Conservation (phyloP, 108 stramenopile genomes). For the Skeletonema tropicum region DNA sequence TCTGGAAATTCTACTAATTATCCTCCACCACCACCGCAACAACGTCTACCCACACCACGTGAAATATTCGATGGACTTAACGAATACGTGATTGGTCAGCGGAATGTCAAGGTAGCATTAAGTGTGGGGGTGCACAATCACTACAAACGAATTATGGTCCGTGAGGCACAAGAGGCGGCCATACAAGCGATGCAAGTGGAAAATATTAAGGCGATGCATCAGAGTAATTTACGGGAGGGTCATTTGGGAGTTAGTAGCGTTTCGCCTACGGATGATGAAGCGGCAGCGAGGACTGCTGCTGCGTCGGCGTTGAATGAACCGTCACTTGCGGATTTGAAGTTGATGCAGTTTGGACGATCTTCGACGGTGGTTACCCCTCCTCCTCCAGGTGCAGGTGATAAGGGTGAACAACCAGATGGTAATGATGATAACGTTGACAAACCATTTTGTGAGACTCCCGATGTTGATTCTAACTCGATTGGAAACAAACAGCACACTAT, state of each 20-base stretch:
- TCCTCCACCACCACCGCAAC: constrained; percentile 15
- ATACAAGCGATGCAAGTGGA: constrained; percentile 31
- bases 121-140: constrained; percentile 97
- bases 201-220: constrained; percentile 33
- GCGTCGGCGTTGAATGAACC: constrained; percentile 41
- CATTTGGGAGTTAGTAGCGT: constrained; percentile 30
- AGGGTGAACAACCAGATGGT: background rate
- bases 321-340: constrained; percentile 63
- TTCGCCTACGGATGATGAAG: constrained; percentile 12
- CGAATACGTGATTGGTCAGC: constrained; percentile 97
- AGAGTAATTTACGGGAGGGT: constrained; percentile 34
- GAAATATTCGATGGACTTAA: constrained; percentile 88
- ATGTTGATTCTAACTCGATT: constrained; percentile 60
- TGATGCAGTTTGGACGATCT: constrained; percentile 68
- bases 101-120: constrained; percentile 92
- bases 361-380: constrained; percentile 23
- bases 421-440: background rate
- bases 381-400: background rate
- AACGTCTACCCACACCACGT: constrained; percentile 73
- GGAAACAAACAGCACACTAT: constrained; percentile 52
- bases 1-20: constrained; percentile 1
- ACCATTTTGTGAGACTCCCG: constrained; percentile 27
- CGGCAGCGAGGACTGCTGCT: constrained; percentile 38
- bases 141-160: constrained; percentile 87
- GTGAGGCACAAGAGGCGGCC: constrained; percentile 69